Conservation (phyloP, 2,329 filamentous ascomycete species). For the Dendrostoma leiphaemia region DNA sequence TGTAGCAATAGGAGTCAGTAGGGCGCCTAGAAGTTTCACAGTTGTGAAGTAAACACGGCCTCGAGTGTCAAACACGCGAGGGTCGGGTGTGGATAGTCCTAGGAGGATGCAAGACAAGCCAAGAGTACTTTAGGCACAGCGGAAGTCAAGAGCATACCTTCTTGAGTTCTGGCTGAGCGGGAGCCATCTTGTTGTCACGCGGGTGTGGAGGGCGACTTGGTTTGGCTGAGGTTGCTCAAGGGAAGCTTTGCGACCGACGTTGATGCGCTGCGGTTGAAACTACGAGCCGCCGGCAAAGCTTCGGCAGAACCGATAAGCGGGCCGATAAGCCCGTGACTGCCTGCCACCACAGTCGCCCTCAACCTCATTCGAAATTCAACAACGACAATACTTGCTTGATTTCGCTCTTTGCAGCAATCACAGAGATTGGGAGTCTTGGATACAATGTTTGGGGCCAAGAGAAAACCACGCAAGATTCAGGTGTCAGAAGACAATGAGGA, state of each 20-base stretch:
- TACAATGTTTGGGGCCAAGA: conserved; percentile 55
- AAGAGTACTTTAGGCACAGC: neutral
- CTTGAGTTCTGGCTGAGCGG: conserved; percentile 98
- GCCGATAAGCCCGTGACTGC: conserved; percentile 16
- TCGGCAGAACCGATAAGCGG: conserved; percentile 22
- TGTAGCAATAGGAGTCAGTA: conserved; percentile 36
- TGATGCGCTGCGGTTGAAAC: conserved; percentile 15
- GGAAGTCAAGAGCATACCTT: conserved; percentile 60
- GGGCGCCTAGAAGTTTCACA: too few relatives aligned
- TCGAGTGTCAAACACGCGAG: neutral
- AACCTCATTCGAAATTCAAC: neutral
- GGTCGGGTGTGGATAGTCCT: neutral
- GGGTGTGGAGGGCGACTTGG: conserved; percentile 2
- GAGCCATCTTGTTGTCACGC: conserved; percentile 70
- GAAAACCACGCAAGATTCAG: conserved; percentile 76
- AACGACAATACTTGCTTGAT: neutral
- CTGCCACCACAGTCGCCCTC: neutral
- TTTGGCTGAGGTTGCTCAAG: neutral
- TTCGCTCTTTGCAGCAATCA: too few relatives aligned
- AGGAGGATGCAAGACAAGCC: neutral
- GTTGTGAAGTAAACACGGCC: neutral
- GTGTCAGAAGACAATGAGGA: conserved; percentile 65
- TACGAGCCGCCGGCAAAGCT: conserved; percentile 14
- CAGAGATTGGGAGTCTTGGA: too few relatives aligned
- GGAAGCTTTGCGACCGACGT: neutral